Conservation (phyloP, 768 basidiomycete genomes). For the Russula dissimulans region DNA sequence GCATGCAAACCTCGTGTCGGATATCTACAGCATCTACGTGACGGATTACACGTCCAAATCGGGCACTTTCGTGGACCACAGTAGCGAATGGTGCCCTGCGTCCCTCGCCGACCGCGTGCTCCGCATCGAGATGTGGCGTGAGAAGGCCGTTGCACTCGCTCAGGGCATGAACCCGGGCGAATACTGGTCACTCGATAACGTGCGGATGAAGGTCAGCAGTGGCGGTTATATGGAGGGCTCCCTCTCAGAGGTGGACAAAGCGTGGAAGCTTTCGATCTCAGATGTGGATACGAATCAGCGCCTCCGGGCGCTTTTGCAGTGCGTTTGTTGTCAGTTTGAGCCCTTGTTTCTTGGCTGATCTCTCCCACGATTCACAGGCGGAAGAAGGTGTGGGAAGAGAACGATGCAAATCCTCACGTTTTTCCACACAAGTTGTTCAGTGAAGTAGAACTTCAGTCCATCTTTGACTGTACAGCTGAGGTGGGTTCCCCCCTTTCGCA, state of each 20-base stretch:
- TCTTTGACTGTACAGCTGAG: conserved; percentile 19
- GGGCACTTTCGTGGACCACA: conserved; percentile 2
- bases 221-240: conserved; percentile 15
- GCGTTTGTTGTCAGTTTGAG: not conserved
- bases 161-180: conserved; percentile 20
- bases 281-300: conserved; percentile 3
- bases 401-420: conserved; percentile 13
- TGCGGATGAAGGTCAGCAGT: conserved; percentile 12
- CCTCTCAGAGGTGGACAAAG: conserved; percentile 14
- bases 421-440: conserved; percentile 16
- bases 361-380: conserved; percentile 5
- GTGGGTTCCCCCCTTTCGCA: not conserved
- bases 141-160: conserved; percentile 7
- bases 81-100: conserved; percentile 14
- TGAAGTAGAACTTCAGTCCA: conserved; percentile 5
- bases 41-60: conserved; percentile 18
- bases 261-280: conserved; percentile 7
- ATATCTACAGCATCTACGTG: conserved; percentile 18
- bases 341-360: not conserved
- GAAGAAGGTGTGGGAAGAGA: conserved; percentile 19
- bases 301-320: conserved; percentile 14
- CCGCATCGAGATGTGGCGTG: conserved; percentile 20
- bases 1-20: conserved; percentile 1
- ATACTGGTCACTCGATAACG: conserved; percentile 18
- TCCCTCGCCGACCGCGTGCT: conserved; percentile 14